Evolutionary conservation across 768 basidiomycete genomes (phyloP).

Genomic region (Hygrocybe coccinea): DNA sequence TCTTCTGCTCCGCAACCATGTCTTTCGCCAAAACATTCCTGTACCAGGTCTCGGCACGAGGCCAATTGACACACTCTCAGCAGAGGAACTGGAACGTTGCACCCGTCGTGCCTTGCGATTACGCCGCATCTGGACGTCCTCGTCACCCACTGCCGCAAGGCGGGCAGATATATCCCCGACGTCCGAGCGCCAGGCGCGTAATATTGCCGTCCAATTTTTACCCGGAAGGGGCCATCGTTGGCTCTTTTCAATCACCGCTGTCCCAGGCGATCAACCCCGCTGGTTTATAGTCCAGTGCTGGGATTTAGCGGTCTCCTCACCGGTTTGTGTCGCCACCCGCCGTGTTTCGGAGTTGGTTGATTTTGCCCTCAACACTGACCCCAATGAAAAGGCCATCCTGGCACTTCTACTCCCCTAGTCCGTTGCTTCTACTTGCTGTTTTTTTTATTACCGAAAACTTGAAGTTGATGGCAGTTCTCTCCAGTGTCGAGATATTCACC

Average conservation of each 20-base stretch:
- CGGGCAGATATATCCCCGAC: conserved; percentile 24
- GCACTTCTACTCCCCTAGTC: conserved; percentile 43
- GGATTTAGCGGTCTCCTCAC: conserved; percentile 38
- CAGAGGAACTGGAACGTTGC: conserved; percentile 42
- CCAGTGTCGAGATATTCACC: conserved; percentile 36
- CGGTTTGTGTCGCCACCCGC: conserved; percentile 42
- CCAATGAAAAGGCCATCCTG: conserved; percentile 30
- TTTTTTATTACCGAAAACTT: not conserved
- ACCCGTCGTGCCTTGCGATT: conserved; percentile 38
- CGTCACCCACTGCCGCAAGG: conserved; percentile 30
- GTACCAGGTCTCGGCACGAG: conserved; percentile 36
- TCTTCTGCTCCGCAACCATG: conserved; percentile 37
- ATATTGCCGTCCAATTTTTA: conserved; percentile 45
- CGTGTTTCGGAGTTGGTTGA: conserved; percentile 36
- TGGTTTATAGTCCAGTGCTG: conserved; percentile 49
- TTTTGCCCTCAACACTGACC: conserved; percentile 43
- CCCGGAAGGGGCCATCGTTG: conserved; percentile 39
- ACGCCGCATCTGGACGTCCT: conserved; percentile 47
- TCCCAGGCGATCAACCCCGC: conserved; percentile 15
- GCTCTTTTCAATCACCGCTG: conserved; percentile 43
- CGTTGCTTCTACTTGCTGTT: not conserved
- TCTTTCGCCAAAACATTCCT: conserved; percentile 43
- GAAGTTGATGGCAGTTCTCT: not conserved
- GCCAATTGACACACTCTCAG: conserved; percentile 32
- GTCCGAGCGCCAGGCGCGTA: conserved; percentile 27